Conservation (phyloP, 2,329 filamentous ascomycete genomes). For the Arthroderma sp. region DNA sequence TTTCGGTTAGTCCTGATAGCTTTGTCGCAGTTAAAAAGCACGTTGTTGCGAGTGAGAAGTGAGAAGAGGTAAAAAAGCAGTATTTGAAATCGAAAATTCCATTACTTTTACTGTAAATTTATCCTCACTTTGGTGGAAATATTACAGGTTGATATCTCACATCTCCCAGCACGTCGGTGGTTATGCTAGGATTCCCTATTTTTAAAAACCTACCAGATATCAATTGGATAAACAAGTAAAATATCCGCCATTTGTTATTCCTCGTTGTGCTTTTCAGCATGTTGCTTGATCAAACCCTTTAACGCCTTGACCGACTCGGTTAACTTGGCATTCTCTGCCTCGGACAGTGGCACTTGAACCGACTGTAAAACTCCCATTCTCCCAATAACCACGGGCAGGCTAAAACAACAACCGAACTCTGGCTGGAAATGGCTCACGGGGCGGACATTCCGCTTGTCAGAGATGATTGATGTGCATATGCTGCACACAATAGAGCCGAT, state of each 20-base stretch:
- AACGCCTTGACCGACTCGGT: not conserved
- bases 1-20: slow-evolving; percentile 30
- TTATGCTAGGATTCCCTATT: too few species aligned
- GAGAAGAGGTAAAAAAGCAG: not conserved
- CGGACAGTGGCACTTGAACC: not conserved
- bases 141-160: too few species aligned
- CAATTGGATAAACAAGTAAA: too few species aligned
- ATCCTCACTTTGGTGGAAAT: too few species aligned
- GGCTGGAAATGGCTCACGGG: slow-evolving; percentile 1
- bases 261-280: not conserved
- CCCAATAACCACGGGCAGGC: slow-evolving; percentile 1
- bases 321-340: not conserved
- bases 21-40: slow-evolving; percentile 25
- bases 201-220: too few species aligned
- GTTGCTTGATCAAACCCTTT: not conserved
- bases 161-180: too few species aligned
- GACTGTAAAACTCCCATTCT: not conserved
- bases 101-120: too few species aligned
- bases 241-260: too few species aligned
- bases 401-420: not conserved
- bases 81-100: too few species aligned
- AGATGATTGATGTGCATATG: slow-evolving; percentile 1
- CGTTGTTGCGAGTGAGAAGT: slow-evolving; percentile 14
- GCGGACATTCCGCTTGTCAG: not conserved
- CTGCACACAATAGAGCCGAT: not conserved